Evolutionary conservation across 331 rosid species (phyloP).

Genomic region (Phaseolus coccineus): DNA sequence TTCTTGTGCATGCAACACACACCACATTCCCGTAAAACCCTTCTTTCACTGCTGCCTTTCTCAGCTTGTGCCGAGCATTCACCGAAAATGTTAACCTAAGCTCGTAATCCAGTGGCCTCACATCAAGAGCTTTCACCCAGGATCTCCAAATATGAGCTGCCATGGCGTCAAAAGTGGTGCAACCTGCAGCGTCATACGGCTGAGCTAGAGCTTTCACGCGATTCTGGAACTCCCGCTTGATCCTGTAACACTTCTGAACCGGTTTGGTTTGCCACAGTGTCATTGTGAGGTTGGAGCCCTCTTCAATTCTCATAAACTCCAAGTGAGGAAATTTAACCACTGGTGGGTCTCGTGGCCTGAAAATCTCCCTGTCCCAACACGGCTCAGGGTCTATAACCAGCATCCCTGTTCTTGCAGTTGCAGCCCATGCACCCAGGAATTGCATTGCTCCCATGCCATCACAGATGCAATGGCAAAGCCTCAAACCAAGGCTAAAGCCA

Average conservation of each 20-base stretch:
- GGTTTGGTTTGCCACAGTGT: constrained; percentile 71
- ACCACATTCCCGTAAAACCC: constrained; percentile 90
- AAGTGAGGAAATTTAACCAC: constrained; percentile 67
- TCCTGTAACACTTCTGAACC: constrained; percentile 73
- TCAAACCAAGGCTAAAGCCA: constrained; percentile 85
- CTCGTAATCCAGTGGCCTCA: constrained; percentile 66
- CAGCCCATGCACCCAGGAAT: constrained; percentile 85
- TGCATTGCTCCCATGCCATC: constrained; percentile 97
- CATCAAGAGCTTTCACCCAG: constrained; percentile 89
- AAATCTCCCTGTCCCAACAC: constrained; percentile 75
- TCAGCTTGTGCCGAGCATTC: constrained; percentile 68
- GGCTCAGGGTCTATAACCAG: constrained; percentile 66
- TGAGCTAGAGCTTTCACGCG: constrained; percentile 61
- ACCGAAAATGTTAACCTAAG: constrained; percentile 85
- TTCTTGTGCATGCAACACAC: constrained; percentile 73
- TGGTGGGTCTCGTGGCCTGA: constrained; percentile 71
- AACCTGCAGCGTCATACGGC: constrained; percentile 47
- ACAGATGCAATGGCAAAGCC: constrained; percentile 92
- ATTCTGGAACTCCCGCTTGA: constrained; percentile 70
- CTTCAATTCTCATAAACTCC: constrained; percentile 86
- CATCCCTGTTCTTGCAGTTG: constrained; percentile 65
- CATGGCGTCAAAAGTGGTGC: constrained; percentile 87
- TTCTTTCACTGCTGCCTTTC: constrained; percentile 63
- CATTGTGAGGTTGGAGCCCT: constrained; percentile 69
- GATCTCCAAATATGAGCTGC: constrained; percentile 90